These are phyloP conservation scores for Tricholomella constricta DNA, from an alignment of 768 basidiomycete species.

Conservation along the genomic window DNA sequence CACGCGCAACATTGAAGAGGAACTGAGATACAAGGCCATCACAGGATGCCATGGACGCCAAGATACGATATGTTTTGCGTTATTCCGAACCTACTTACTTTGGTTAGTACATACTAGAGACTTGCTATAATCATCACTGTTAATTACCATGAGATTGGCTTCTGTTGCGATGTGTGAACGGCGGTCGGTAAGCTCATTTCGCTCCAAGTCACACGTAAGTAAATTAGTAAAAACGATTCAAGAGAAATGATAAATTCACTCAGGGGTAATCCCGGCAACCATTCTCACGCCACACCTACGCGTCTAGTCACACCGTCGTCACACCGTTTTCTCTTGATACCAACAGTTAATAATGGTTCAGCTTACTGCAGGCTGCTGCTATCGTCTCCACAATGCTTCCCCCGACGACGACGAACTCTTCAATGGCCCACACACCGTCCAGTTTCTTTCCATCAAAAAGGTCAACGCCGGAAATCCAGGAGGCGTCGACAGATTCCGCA, in stretches of 20 bases:
- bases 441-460: constrained; percentile 83
- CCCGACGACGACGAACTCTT: constrained; percentile 47
- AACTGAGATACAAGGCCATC: constrained; percentile 23
- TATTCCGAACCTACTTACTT: constrained; percentile 14
- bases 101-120: constrained; percentile 17
- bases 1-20: constrained; percentile 54
- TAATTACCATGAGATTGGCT: constrained; percentile 9
- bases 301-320: constrained; percentile 22
- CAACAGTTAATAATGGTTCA: constrained; percentile 28
- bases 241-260: too few relatives aligned
- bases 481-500: constrained; percentile 61
- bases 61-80: constrained; percentile 10
- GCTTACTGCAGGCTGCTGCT: constrained; percentile 62
- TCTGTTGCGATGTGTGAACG: constrained; percentile 3
- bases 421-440: constrained; percentile 55
- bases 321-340: constrained; percentile 6
- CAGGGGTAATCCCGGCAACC: background rate
- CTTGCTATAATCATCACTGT: constrained; percentile 3
- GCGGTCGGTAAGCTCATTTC: too few relatives aligned
- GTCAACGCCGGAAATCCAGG: constrained; percentile 44
- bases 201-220: too few relatives aligned
- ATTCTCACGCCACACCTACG: constrained; percentile 20
- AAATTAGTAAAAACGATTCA: too few relatives aligned
- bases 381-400: constrained; percentile 47
- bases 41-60: background rate